Conservation (phyloP, 352 stramenopile genomes). For the Aphanomyces invadans region DNA sequence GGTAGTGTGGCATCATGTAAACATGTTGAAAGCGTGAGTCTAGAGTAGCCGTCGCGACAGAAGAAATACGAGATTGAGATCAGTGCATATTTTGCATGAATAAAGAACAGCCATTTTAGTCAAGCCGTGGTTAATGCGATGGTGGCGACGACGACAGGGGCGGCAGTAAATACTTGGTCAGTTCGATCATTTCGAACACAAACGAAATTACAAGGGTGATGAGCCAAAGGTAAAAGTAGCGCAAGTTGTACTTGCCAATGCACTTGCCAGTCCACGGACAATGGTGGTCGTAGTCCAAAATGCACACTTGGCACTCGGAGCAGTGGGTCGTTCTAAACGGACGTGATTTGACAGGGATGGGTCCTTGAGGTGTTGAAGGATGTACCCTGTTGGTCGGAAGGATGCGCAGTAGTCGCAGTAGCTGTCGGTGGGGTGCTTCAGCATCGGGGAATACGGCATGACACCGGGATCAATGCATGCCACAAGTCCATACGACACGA, state of each 20-base stretch:
- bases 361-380: slow-evolving; percentile 2
- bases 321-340: slow-evolving; percentile 61
- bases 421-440: slow-evolving; percentile 44
- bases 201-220: slow-evolving; percentile 79
- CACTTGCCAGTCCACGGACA: slow-evolving; percentile 41
- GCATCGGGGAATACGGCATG: slow-evolving; percentile 26
- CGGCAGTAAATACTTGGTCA: slow-evolving; percentile 77
- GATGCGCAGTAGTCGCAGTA: slow-evolving; percentile 76
- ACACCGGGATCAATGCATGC: slow-evolving; percentile 69
- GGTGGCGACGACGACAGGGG: slow-evolving; percentile 26
- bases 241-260: slow-evolving; percentile 36
- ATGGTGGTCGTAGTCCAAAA: slow-evolving; percentile 66
- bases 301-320: slow-evolving; percentile 81
- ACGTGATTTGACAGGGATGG: slow-evolving; percentile 15
- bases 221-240: slow-evolving; percentile 44
- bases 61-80: not conserved
- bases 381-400: slow-evolving; percentile 59
- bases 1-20: slow-evolving; percentile 40
- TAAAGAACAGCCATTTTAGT: not conserved
- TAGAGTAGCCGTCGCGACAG: not conserved
- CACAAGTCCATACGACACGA: slow-evolving; percentile 64
- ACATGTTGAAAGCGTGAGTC: slow-evolving; percentile 15
- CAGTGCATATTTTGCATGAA: slow-evolving; percentile 1
- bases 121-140: not conserved
- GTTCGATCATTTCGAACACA: slow-evolving; percentile 83